A percentile compares a stretch with the other conserved stretches of the same genome.
These are phyloP conservation scores for Chrysoporthe puriensis DNA, from an alignment of 2,329 filamentous ascomycete genomes.

Conservation along the genomic window DNA sequence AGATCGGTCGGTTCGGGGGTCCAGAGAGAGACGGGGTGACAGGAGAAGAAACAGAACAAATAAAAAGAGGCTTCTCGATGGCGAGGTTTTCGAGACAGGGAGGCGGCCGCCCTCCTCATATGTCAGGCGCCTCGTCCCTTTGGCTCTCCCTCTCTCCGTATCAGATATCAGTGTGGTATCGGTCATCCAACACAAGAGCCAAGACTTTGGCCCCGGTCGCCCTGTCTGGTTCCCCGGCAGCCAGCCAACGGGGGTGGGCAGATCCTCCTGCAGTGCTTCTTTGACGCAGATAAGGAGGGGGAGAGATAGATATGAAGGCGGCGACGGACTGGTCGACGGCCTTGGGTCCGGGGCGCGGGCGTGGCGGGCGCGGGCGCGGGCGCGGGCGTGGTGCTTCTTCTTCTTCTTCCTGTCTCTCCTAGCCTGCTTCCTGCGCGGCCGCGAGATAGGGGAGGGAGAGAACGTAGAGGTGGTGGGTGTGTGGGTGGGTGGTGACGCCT, in stretches of 20 bases:
- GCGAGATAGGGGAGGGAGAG: too few species aligned
- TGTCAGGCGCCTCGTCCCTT: slow-evolving; percentile 12
- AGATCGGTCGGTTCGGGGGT: too few species aligned
- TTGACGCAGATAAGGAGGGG: slow-evolving; percentile 19
- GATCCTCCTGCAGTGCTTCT: slow-evolving; percentile 15
- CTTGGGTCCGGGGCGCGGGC: not conserved
- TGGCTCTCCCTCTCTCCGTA: slow-evolving; percentile 21
- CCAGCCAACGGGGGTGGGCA: slow-evolving; percentile 22
- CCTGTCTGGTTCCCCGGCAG: slow-evolving; percentile 7
- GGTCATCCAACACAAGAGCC: slow-evolving; percentile 24
- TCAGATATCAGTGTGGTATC: slow-evolving; percentile 26
- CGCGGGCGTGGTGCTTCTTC: not conserved
- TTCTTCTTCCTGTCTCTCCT: not conserved
- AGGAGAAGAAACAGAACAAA: not conserved
- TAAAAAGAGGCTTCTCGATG: not conserved
- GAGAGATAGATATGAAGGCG: slow-evolving; percentile 20
- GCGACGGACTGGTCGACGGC: slow-evolving; percentile 23
- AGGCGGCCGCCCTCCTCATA: slow-evolving; percentile 22
- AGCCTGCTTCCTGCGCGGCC: not conserved
- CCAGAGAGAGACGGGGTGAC: too few species aligned
- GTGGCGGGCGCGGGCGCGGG: not conserved
- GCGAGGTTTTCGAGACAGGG: slow-evolving; percentile 10
- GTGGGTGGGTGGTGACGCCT: not conserved
- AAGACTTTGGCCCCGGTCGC: slow-evolving; percentile 20
- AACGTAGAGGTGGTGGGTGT: slow-evolving; percentile 3